phyloP scores from a whole-genome alignment of 2,329 filamentous ascomycete species.

The Cladorrhinum sp. region DNA sequence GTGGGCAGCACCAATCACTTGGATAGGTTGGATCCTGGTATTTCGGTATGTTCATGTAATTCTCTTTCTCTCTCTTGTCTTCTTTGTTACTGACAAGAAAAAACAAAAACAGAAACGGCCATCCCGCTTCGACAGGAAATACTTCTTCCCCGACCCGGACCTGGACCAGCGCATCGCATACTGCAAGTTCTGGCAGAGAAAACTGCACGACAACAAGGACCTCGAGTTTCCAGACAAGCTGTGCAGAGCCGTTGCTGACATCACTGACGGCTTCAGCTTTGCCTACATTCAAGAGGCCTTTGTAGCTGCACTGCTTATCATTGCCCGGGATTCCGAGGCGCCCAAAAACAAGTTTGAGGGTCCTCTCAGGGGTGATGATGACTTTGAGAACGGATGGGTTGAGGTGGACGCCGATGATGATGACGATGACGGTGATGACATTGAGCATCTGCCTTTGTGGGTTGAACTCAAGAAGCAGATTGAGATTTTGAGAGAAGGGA shows the following conservation, averaged over 20 bases:
- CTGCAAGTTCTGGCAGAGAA: slow-evolving; percentile 60
- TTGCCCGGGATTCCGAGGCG: slow-evolving; percentile 42
- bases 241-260: slow-evolving; percentile 56
- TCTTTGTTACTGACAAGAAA: background rate
- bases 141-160: slow-evolving; percentile 59
- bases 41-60: slow-evolving; percentile 49
- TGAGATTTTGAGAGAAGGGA: slow-evolving; percentile 56
- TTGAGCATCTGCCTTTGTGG: slow-evolving; percentile 56
- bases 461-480: slow-evolving; percentile 63
- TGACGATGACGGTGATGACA: slow-evolving; percentile 38
- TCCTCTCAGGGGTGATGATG: background rate
- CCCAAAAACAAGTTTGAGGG: slow-evolving; percentile 20
- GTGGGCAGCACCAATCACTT: slow-evolving; percentile 65
- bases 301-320: slow-evolving; percentile 58
- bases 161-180: slow-evolving; percentile 55
- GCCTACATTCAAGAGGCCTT: slow-evolving; percentile 70
- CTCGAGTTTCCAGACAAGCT: slow-evolving; percentile 60
- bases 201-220: slow-evolving; percentile 53
- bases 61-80: background rate
- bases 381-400: slow-evolving; percentile 3
- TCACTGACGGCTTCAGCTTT: slow-evolving; percentile 65
- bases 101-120: slow-evolving; percentile 51
- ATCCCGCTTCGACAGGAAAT: slow-evolving; percentile 65
- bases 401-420: slow-evolving; percentile 33
- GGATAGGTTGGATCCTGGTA: slow-evolving; percentile 64